Evolutionary conservation across 2,329 filamentous ascomycete genomes (phyloP).

Genomic region (Fusarium sp.): DNA sequence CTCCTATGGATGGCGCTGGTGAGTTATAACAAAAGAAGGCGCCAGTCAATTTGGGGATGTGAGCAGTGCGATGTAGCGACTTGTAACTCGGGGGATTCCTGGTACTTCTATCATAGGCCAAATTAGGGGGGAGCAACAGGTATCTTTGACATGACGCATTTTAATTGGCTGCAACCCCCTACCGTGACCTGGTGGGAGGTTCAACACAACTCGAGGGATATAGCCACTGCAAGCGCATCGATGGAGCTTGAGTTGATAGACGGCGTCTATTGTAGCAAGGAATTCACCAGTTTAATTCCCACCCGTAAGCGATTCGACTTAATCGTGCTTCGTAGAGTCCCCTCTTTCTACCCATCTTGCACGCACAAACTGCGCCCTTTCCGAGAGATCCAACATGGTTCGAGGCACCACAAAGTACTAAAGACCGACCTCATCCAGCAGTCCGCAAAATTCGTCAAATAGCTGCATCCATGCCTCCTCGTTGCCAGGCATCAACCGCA

Average conservation of each 20-base stretch:
- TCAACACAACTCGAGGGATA: too few species aligned
- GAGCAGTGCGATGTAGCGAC: too few species aligned
- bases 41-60: too few species aligned
- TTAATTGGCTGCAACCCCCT: too few species aligned
- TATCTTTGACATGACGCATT: too few species aligned
- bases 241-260: background rate
- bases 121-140: too few species aligned
- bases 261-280: background rate
- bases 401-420: slow-evolving; percentile 17
- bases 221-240: background rate
- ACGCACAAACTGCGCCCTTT: slow-evolving; percentile 15
- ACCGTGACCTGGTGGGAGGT: too few species aligned
- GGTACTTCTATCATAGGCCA: too few species aligned
- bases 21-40: too few species aligned
- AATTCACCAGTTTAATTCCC: background rate
- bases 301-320: background rate
- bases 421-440: slow-evolving; percentile 13
- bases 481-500: slow-evolving; percentile 30
- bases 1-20: too few species aligned
- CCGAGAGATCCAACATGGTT: background rate
- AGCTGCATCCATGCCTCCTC: slow-evolving; percentile 7
- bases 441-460: slow-evolving; percentile 14
- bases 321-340: background rate
- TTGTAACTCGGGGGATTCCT: too few species aligned
- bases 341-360: slow-evolving; percentile 9